Conservation (phyloP, 1,284 basidiomycete genomes). For the Melanopsichium pennsylvanicum region DNA sequence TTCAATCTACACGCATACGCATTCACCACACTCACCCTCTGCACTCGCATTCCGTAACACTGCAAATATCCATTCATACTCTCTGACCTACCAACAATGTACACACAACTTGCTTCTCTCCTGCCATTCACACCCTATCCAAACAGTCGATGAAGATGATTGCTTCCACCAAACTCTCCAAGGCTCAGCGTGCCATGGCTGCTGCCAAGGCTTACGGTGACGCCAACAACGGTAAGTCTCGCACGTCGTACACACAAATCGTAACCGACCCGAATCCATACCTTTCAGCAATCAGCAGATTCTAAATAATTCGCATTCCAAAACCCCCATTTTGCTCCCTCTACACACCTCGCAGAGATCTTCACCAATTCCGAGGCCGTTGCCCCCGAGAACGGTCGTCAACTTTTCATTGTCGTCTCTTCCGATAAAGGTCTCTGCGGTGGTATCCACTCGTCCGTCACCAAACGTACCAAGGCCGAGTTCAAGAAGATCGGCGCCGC, state of each 20-base stretch:
- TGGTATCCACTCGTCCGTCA: slow-evolving; percentile 98
- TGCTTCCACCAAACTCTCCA: slow-evolving; percentile 94
- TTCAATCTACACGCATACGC: not conserved
- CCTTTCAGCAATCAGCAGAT: not conserved
- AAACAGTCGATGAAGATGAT: slow-evolving; percentile 92
- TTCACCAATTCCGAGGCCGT: slow-evolving; percentile 63
- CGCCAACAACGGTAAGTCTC: slow-evolving; percentile 85
- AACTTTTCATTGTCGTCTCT: slow-evolving; percentile 82
- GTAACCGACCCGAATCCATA: not conserved
- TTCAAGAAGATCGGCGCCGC: slow-evolving; percentile 68
- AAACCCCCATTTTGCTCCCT: not conserved
- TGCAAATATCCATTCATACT: not conserved
- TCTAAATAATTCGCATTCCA: too few relatives aligned
- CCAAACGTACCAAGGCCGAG: slow-evolving; percentile 83
- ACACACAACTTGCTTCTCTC: not conserved
- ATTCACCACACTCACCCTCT: not conserved
- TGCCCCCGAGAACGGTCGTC: slow-evolving; percentile 55
- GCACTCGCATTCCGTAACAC: not conserved
- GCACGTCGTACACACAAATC: too few relatives aligned
- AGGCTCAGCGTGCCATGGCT: slow-evolving; percentile 87
- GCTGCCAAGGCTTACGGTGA: slow-evolving; percentile 92
- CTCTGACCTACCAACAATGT: slow-evolving; percentile 12
- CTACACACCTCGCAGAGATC: slow-evolving; percentile 47
- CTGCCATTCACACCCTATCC: not conserved
- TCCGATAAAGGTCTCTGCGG: slow-evolving; percentile 99